Base-by-base conservation (phyloP, 1,139 yeast species). In the Saccharomyces pastorianus region DNA sequence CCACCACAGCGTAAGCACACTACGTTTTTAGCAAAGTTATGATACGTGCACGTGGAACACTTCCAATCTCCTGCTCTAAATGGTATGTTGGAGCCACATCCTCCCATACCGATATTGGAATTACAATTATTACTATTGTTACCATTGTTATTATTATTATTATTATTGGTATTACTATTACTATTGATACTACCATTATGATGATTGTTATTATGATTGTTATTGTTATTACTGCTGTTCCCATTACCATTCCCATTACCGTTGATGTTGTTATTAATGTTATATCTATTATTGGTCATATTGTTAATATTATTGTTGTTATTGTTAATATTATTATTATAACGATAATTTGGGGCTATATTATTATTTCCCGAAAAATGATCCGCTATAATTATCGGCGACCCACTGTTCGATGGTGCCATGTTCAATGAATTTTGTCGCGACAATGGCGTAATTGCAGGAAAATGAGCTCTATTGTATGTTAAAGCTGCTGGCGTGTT, bases 11-110 rank as follows among this genome's bases (percentile, higher is more conserved):
- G 85, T 66, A 90, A 76, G 68, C 97, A 90, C 57, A 84, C 83
- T 58, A 88, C 76, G 69, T 91, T 91, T 65, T 91, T 90, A 6
- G 97, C 97, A 77, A 91, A 91, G 69, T 91, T 91, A 71, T 91
- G 97, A 68, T 90, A 91, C 50, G 83, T 79, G 69, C 97, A 91
- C 38, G 81, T 77, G 31, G 80, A 73, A 74, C 97, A 90, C 69
- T 89, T 90, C 97, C 97, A 91, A 71, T 91, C 98, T 49, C 98
- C 97, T 2, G 97, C 97, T 64, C 97, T 80, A 71, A 91, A 91
- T 14, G 97, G 97, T 11, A 90, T 95, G 58, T 59, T 64, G 1
- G 79, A 75, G 48, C 74, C 72, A 11, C 61, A 58, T 58, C 44
- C 60, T 59, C 51, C 56, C 56, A 52, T 64, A 20, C 20, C 51